Evolutionary conservation across 2,329 filamentous ascomycete genomes (phyloP).

Genomic region (Calonectria fujianensis): DNA sequence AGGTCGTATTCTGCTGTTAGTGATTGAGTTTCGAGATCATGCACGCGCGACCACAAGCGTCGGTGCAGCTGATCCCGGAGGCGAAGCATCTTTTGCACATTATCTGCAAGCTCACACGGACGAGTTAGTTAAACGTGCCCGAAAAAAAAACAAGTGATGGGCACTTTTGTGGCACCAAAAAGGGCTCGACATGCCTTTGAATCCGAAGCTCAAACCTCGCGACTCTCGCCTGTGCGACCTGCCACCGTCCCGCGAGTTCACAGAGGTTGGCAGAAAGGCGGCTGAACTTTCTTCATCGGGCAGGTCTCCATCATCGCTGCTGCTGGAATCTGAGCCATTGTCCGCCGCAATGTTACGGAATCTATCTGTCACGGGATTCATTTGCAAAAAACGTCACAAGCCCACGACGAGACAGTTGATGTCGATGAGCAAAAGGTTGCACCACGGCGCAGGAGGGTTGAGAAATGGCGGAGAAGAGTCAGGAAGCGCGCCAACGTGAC

Average conservation of each 20-base stretch:
- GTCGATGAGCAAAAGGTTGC: conserved; percentile 37
- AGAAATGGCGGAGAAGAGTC: conserved; percentile 35
- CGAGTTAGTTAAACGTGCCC: background rate
- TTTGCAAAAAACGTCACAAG: conserved; percentile 34
- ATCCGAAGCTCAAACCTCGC: conserved; percentile 25
- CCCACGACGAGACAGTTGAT: conserved; percentile 25
- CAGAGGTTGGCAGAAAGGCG: conserved; percentile 29
- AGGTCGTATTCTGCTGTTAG: conserved; percentile 40
- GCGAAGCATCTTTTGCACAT: conserved; percentile 46
- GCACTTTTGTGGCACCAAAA: background rate
- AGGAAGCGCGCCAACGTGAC: conserved; percentile 25
- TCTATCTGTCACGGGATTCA: conserved; percentile 42
- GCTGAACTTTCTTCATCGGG: conserved; percentile 39
- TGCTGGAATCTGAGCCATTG: conserved; percentile 38
- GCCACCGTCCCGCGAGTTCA: conserved; percentile 16
- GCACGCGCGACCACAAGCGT: conserved; percentile 45
- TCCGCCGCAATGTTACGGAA: conserved; percentile 40
- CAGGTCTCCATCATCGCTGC: conserved; percentile 39
- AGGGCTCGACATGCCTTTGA: conserved; percentile 33
- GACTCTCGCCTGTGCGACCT: conserved; percentile 39
- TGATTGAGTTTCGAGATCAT: conserved; percentile 52
- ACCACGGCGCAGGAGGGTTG: conserved; percentile 26
- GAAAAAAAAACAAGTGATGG: background rate
- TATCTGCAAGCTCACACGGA: conserved; percentile 24
- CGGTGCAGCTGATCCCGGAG: conserved; percentile 51